These are phyloP conservation scores for Candida ficus DNA, from an alignment of 805 yeast species.

Conservation along the genomic window DNA sequence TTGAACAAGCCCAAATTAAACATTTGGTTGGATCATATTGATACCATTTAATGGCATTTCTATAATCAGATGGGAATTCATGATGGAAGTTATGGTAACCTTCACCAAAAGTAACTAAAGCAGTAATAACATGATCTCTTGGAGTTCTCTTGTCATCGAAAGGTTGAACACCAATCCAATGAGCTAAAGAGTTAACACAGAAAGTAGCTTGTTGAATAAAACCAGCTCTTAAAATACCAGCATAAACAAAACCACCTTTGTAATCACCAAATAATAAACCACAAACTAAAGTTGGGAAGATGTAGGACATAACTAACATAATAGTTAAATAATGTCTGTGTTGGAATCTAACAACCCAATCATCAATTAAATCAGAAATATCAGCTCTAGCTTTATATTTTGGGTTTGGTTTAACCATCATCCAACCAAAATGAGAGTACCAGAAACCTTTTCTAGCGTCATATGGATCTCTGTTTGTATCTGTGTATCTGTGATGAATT, in stretches of 20 bases:
- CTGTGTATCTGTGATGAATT: slow-evolving; percentile 83
- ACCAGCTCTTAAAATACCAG: slow-evolving; percentile 65
- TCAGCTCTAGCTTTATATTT: slow-evolving; percentile 56
- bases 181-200: slow-evolving; percentile 82
- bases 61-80: slow-evolving; percentile 84
- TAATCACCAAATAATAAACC: slow-evolving; percentile 56
- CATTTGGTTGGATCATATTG: slow-evolving; percentile 82
- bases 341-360: slow-evolving; percentile 76
- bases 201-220: slow-evolving; percentile 80
- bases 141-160: slow-evolving; percentile 86
- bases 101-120: slow-evolving; percentile 81
- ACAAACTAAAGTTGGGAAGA: slow-evolving; percentile 56
- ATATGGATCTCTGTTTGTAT: slow-evolving; percentile 78
- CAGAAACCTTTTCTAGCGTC: slow-evolving; percentile 82
- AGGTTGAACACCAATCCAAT: slow-evolving; percentile 83
- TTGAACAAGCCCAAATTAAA: slow-evolving; percentile 51
- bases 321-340: slow-evolving; percentile 68
- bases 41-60: slow-evolving; percentile 84
- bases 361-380: slow-evolving; percentile 70
- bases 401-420: slow-evolving; percentile 76
- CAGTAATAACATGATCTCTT: slow-evolving; percentile 76
- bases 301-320: slow-evolving; percentile 56
- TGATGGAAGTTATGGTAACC: slow-evolving; percentile 90
- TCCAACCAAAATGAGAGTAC: slow-evolving; percentile 86
- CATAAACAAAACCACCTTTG: slow-evolving; percentile 71